Evolutionary conservation across 306 rosid genomes (phyloP).

Genomic region (Prunus mume): DNA sequence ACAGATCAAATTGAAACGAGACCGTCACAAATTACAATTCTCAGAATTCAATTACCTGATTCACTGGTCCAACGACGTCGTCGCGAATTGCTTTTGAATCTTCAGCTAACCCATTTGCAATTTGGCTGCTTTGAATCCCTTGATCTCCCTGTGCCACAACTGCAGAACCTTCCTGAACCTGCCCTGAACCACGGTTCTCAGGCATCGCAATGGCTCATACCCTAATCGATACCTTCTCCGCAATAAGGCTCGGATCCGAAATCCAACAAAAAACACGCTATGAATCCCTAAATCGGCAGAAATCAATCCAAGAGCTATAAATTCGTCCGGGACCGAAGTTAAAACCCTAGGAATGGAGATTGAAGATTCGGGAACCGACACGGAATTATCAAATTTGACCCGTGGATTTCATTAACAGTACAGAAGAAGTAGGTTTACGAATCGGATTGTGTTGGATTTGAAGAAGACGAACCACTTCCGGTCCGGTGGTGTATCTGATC

Average conservation of each 20-base stretch:
- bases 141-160: slow-evolving; percentile 18
- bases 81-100: background rate
- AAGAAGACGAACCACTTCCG: background rate
- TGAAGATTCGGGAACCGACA: background rate
- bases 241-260: slow-evolving; percentile 39
- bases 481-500: background rate
- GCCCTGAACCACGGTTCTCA: slow-evolving; percentile 42
- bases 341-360: background rate
- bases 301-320: background rate
- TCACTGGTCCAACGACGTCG: slow-evolving; percentile 17
- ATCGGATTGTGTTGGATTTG: background rate
- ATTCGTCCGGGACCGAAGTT: background rate
- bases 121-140: slow-evolving; percentile 21
- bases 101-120: slow-evolving; percentile 16
- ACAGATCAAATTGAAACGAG: background rate
- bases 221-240: slow-evolving; percentile 26
- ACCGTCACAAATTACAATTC: background rate
- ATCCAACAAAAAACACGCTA: background rate
- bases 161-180: slow-evolving; percentile 23
- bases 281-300: background rate
- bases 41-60: slow-evolving; percentile 33
- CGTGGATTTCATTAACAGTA: background rate
- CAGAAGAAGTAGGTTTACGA: background rate
- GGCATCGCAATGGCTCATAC: slow-evolving; percentile 50
- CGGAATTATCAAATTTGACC: background rate